Evolutionary conservation across 805 yeast species (phyloP).

Genomic region (Dipodascus albidus): DNA sequence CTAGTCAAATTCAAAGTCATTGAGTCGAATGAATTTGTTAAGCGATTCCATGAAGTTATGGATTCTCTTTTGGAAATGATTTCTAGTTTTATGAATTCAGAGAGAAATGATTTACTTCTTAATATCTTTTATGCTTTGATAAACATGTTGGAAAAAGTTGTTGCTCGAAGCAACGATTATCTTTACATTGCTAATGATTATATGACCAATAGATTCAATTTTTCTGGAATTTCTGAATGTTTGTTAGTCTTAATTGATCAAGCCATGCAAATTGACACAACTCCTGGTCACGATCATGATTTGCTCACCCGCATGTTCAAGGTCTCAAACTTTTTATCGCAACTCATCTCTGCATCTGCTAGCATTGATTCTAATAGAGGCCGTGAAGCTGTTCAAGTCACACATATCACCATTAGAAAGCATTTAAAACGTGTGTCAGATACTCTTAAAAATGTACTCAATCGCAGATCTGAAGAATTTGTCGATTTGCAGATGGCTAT

Average conservation of each 20-base stretch:
- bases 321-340: slow-evolving; percentile 10
- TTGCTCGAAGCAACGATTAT: slow-evolving; percentile 11
- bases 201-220: slow-evolving; percentile 17
- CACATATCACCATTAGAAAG: slow-evolving; percentile 7
- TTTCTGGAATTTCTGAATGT: slow-evolving; percentile 40
- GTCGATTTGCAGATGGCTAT: slow-evolving; percentile 38
- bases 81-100: slow-evolving; percentile 21
- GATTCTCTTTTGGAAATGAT: slow-evolving; percentile 27
- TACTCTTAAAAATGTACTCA: slow-evolving; percentile 6
- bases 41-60: slow-evolving; percentile 22
- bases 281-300: slow-evolving; percentile 6
- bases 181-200: slow-evolving; percentile 17
- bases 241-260: slow-evolving; percentile 8
- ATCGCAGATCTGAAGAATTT: slow-evolving; percentile 6
- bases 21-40: slow-evolving; percentile 42
- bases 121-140: slow-evolving; percentile 16
- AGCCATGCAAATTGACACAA: slow-evolving; percentile 4
- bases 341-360: slow-evolving; percentile 13
- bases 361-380: slow-evolving; percentile 12
- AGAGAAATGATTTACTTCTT: slow-evolving; percentile 7
- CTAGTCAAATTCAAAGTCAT: slow-evolving; percentile 42
- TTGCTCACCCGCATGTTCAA: slow-evolving; percentile 9
- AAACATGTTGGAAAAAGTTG: slow-evolving; percentile 17
- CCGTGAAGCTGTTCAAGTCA: slow-evolving; percentile 7
- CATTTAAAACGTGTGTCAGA: slow-evolving; percentile 11